These are phyloP conservation scores for Guadua angustifolia DNA, from an alignment of 176 grass and related monocot genomes.

Conservation along the genomic window DNA sequence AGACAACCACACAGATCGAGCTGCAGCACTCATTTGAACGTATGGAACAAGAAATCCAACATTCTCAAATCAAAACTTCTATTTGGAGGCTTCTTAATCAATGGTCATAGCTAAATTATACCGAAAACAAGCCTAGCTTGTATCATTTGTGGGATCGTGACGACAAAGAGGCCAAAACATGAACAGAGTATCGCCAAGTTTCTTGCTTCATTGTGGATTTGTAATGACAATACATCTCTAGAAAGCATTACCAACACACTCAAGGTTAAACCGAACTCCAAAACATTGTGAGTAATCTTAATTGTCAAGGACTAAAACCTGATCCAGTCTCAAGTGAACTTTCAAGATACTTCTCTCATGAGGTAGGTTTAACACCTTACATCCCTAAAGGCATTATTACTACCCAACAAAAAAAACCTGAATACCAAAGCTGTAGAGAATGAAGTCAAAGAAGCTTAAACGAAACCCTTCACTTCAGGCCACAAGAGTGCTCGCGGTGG, in stretches of 20 bases:
- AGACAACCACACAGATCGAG: neutral
- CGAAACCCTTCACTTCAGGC: slow-evolving; percentile 25
- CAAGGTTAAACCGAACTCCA: slow-evolving; percentile 3
- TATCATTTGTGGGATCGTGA: neutral
- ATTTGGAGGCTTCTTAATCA: neutral
- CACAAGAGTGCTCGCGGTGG: slow-evolving; percentile 45
- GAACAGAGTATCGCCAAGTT: neutral
- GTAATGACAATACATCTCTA: neutral
- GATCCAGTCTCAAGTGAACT: slow-evolving; percentile 9
- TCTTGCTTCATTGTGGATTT: slow-evolving; percentile 20
- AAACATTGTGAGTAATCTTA: slow-evolving; percentile 20
- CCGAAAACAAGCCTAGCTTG: neutral
- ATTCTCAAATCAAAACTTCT: neutral
- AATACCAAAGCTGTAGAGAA: slow-evolving; percentile 14
- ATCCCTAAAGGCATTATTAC: neutral
- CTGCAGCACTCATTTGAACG: neutral
- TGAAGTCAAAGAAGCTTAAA: slow-evolving; percentile 27
- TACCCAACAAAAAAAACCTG: neutral
- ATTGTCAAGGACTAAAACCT: neutral
- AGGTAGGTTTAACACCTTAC: too few relatives aligned
- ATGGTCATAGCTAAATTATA: neutral
- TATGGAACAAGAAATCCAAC: neutral
- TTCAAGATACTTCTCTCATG: slow-evolving; percentile 1
- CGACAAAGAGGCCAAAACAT: neutral
- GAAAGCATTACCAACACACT: slow-evolving; percentile 12